phyloP scores from a whole-genome alignment of 2,329 filamentous ascomycete species.

The Botrytis pseudocinerea region DNA sequence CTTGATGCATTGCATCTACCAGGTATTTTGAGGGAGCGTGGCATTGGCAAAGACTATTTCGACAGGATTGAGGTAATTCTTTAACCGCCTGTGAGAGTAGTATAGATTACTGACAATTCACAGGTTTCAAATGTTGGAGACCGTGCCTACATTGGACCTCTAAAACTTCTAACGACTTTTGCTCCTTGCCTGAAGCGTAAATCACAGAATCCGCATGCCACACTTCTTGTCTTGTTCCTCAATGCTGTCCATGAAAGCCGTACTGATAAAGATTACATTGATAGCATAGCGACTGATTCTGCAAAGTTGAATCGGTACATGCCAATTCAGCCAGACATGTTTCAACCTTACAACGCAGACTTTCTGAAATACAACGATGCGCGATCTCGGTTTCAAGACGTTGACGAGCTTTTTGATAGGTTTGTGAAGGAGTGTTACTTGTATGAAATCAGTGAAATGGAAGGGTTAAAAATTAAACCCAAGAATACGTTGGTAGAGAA shows the following conservation, averaged over 20 bases:
- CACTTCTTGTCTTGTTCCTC: conserved; percentile 24
- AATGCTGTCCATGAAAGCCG: conserved; percentile 17
- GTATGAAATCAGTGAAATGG: neutral
- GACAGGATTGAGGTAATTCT: conserved; percentile 19
- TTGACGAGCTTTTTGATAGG: conserved; percentile 10
- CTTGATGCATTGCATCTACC: conserved; percentile 13
- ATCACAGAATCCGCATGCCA: conserved; percentile 21
- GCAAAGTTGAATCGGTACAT: conserved; percentile 6
- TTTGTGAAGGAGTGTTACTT: conserved; percentile 7
- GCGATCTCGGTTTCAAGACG: neutral
- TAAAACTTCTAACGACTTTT: neutral
- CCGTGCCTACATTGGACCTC: conserved; percentile 15
- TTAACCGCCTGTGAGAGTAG: too few relatives aligned
- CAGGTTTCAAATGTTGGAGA: conserved; percentile 23
- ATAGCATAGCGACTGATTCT: neutral
- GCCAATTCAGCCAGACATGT: neutral
- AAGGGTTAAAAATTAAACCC: conserved; percentile 22
- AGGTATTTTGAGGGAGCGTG: neutral
- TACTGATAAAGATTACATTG: neutral
- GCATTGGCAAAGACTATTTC: neutral
- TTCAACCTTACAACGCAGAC: neutral
- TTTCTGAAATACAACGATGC: conserved; percentile 4
- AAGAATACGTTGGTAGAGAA: conserved; percentile 24
- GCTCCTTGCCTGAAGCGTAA: conserved; percentile 16
- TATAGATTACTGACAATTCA: neutral